phyloP scores from a whole-genome alignment of 176 grass and related monocot genomes.

The Alloteropsis semialata region DNA sequence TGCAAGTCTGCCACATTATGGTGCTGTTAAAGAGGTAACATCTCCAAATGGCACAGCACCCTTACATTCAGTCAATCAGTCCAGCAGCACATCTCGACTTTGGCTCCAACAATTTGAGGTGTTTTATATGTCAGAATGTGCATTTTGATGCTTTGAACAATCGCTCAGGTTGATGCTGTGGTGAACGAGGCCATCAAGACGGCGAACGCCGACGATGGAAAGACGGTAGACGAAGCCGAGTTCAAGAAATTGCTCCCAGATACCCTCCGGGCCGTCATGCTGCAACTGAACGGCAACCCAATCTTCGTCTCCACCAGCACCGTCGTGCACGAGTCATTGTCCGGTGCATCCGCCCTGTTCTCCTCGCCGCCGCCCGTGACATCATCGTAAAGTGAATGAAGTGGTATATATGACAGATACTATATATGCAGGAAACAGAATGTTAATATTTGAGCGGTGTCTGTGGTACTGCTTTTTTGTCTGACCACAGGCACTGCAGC shows the following conservation, averaged over 20 bases:
- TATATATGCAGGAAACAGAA: not conserved
- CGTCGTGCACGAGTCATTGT: slow-evolving; percentile 67
- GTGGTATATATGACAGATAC: not conserved
- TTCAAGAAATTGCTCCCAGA: slow-evolving; percentile 78
- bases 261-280: slow-evolving; percentile 58
- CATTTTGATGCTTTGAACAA: not conserved
- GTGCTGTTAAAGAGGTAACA: slow-evolving; percentile 50
- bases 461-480: slow-evolving; percentile 35
- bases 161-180: slow-evolving; percentile 56
- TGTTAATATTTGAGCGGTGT: not conserved
- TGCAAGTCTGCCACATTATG: slow-evolving; percentile 53
- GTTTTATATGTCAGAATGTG: not conserved
- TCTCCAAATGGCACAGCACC: not conserved
- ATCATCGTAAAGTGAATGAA: not conserved
- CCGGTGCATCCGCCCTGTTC: slow-evolving; percentile 27
- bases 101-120: not conserved
- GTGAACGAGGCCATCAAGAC: slow-evolving; percentile 49
- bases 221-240: slow-evolving; percentile 34
- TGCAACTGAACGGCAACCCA: slow-evolving; percentile 48
- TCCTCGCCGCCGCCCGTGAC: not conserved
- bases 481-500: slow-evolving; percentile 28
- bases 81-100: not conserved
- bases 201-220: slow-evolving; percentile 28
- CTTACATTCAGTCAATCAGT: not conserved
- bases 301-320: slow-evolving; percentile 67